Percentiles rank a stretch among this genome's conserved stretches.
Evolutionary conservation across 2,329 filamentous ascomycete species (phyloP).

Genomic region (Colletotrichum siamense): DNA sequence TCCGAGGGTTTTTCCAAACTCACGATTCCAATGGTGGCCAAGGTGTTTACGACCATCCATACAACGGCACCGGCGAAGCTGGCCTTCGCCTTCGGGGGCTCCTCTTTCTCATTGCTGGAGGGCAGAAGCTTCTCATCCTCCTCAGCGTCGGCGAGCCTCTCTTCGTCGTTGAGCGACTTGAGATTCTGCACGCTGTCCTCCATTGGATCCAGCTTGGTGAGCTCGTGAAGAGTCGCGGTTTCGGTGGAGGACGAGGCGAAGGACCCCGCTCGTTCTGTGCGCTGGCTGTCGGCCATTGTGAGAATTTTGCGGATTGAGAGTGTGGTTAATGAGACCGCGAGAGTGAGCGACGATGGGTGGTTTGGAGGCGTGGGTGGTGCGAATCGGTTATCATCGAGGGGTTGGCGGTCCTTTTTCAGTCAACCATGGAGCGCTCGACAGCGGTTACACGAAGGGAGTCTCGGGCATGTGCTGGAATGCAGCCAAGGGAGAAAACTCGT

Average conservation of each 20-base stretch:
- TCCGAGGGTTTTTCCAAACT: slow-evolving; percentile 23
- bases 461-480: slow-evolving; percentile 5
- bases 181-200: slow-evolving; percentile 36
- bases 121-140: slow-evolving; percentile 48
- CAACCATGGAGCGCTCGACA: neutral
- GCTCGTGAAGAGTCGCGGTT: slow-evolving; percentile 35
- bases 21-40: slow-evolving; percentile 69
- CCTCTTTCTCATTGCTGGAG: slow-evolving; percentile 36
- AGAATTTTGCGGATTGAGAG: neutral
- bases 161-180: slow-evolving; percentile 37
- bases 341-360: neutral
- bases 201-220: slow-evolving; percentile 36
- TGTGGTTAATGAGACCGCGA: neutral
- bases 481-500: slow-evolving; percentile 8
- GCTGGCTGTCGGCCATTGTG: slow-evolving; percentile 29
- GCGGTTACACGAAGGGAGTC: slow-evolving; percentile 6
- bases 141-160: slow-evolving; percentile 36
- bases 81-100: slow-evolving; percentile 36
- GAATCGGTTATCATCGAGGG: neutral
- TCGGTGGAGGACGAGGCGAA: slow-evolving; percentile 40
- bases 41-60: slow-evolving; percentile 67
- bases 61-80: slow-evolving; percentile 45
- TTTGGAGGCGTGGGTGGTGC: neutral
- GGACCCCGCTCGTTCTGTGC: slow-evolving; percentile 32
- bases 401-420: slow-evolving; percentile 16